These are phyloP conservation scores for Juglanconis sp. DNA, from an alignment of 2,329 filamentous ascomycete genomes.

Conservation along the genomic window DNA sequence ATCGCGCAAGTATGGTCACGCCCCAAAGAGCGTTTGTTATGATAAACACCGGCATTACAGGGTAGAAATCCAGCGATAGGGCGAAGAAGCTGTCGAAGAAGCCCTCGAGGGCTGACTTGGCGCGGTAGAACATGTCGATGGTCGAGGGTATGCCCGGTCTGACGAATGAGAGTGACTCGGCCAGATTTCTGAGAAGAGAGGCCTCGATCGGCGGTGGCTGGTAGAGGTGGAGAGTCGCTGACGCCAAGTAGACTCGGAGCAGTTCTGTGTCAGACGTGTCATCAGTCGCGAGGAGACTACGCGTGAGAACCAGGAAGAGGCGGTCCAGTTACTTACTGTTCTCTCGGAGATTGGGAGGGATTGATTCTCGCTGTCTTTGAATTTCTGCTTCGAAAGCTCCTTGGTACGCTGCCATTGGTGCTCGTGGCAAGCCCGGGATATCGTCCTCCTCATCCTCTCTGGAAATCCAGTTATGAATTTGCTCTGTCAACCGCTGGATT, in stretches of 20 bases:
- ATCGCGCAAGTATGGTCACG: conserved; percentile 48
- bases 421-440: conserved; percentile 32
- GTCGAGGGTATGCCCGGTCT: conserved; percentile 33
- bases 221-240: conserved; percentile 41
- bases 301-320: background rate
- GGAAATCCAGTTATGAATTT: conserved; percentile 41
- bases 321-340: conserved; percentile 33
- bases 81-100: conserved; percentile 50
- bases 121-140: conserved; percentile 49
- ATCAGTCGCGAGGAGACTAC: background rate
- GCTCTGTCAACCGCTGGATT: conserved; percentile 48
- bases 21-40: conserved; percentile 47
- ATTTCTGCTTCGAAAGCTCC: conserved; percentile 45
- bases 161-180: conserved; percentile 36
- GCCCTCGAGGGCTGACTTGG: conserved; percentile 41
- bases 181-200: conserved; percentile 38
- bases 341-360: conserved; percentile 33
- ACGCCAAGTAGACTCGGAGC: conserved; percentile 38
- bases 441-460: conserved; percentile 33
- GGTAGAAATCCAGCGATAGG: conserved; percentile 40
- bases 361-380: conserved; percentile 34
- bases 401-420: conserved; percentile 43
- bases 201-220: conserved; percentile 45
- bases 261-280: conserved; percentile 28
- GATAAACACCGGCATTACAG: conserved; percentile 42